phyloP scores from a whole-genome alignment of 2,329 filamentous ascomycete genomes.

The Alternaria arborescens region DNA sequence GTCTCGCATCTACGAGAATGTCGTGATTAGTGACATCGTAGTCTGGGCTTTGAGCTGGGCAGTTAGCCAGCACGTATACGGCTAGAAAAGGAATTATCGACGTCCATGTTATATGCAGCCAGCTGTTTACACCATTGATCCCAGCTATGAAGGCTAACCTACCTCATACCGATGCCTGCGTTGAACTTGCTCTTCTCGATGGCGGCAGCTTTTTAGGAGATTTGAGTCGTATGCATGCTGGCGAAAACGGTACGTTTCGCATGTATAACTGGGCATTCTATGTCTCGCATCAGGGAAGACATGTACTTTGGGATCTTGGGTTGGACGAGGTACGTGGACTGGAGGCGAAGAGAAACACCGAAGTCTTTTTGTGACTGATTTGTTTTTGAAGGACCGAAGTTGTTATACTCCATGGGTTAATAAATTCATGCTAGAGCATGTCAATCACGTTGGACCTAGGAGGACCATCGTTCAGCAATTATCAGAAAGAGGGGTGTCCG shows the following conservation, averaged over 20 bases:
- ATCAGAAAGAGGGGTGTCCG: conserved; percentile 27
- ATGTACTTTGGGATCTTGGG: conserved; percentile 46
- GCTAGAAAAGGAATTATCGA: background rate
- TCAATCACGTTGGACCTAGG: conserved; percentile 41
- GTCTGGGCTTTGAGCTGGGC: background rate
- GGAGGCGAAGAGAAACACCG: background rate
- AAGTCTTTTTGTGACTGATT: conserved; percentile 1
- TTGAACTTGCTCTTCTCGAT: conserved; percentile 41
- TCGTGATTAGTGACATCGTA: background rate
- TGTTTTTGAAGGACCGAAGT: conserved; percentile 33
- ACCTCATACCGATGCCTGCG: conserved; percentile 30
- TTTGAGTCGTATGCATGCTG: conserved; percentile 39
- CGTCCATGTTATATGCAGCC: background rate
- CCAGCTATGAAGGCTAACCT: background rate
- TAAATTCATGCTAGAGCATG: conserved; percentile 37
- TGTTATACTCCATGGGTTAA: conserved; percentile 48
- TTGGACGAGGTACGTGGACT: conserved; percentile 36
- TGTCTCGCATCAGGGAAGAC: conserved; percentile 34
- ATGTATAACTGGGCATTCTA: conserved; percentile 51
- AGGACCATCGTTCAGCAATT: conserved; percentile 41
- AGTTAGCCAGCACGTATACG: background rate
- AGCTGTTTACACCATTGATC: background rate
- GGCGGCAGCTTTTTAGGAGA: conserved; percentile 46
- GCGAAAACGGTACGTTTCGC: conserved; percentile 36
- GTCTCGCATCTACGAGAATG: background rate